Conservation (phyloP, 352 stramenopile genomes). For the Thraustotheca clavata region DNA sequence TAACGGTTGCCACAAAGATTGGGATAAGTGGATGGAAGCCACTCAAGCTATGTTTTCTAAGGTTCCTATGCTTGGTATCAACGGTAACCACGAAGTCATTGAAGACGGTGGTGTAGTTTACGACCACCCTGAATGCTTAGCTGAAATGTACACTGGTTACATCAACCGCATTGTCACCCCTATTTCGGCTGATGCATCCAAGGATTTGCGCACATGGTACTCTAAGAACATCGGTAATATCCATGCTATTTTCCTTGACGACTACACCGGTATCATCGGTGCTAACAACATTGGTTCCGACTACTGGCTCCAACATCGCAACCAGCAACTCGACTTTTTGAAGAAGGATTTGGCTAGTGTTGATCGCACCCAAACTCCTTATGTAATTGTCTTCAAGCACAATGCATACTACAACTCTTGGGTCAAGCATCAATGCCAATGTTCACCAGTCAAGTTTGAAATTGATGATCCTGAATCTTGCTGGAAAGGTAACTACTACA, state of each 20-base stretch:
- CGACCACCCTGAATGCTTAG: constrained; percentile 11
- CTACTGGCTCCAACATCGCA: constrained; percentile 29
- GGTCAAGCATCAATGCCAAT: constrained; percentile 48
- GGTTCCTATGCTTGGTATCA: constrained; percentile 38
- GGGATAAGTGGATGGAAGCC: constrained; percentile 56
- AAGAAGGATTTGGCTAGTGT: background rate
- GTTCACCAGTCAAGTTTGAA: constrained; percentile 33
- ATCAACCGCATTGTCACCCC: constrained; percentile 43
- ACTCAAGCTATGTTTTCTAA: constrained; percentile 38
- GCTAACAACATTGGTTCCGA: constrained; percentile 34
- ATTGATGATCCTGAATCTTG: constrained; percentile 31
- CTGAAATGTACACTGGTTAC: constrained; percentile 37
- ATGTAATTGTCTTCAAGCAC: constrained; percentile 14
- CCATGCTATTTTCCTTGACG: constrained; percentile 49
- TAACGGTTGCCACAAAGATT: constrained; percentile 48
- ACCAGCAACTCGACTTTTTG: background rate
- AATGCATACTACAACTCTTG: constrained; percentile 58
- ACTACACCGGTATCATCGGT: constrained; percentile 44
- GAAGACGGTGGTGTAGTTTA: constrained; percentile 30
- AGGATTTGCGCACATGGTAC: constrained; percentile 33
- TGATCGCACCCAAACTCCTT: constrained; percentile 1
- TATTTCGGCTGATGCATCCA: constrained; percentile 36
- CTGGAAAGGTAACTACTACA: constrained; percentile 40
- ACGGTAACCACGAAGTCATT: constrained; percentile 65
- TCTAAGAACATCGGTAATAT: constrained; percentile 47